Base-by-base conservation (phyloP, 2,329 filamentous ascomycete genomes). In the Aaosphaeria pasadenensis region DNA sequence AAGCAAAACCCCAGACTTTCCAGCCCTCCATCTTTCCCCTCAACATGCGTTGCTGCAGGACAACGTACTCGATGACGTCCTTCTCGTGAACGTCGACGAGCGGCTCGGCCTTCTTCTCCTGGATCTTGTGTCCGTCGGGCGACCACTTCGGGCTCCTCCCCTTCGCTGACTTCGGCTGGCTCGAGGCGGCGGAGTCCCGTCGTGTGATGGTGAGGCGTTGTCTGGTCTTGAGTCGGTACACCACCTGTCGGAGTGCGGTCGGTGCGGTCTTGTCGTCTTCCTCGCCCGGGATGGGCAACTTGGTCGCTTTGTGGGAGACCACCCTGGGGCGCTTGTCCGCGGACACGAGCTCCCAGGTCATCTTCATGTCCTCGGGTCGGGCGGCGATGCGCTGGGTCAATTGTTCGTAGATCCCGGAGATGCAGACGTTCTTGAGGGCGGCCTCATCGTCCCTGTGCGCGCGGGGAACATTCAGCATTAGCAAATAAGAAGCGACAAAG, bases 1-100 rank as follows among this genome's bases (percentile, higher is more conserved):
- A 66, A 30, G 81, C 71, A 17, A 82, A 86, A 11, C 86, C 86
- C 79, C 85, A 86, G 44, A 88, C 67, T 62, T 74, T 76, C 86
- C 86, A 89, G 2, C 76, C 72, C 30, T 66, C 70, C 47, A 75
- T 65, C 60, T 73, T 63, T 32, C 74, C 75, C 2, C 58, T 51
- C 41, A 73, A 80, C 17, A 78, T 80, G 46, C 61, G 67, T 42
- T 69, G 71, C 60, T 83, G 81, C 41, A 89, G 55, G 36, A 87
- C 84, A 4, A 89, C 54, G 59, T 88, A 82, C 73, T 90, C 87
- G 1, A 77, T 65, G 56, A 85, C 75, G 43, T 80, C 71, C 58
- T 79, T 77, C 39, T 40, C 39, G 30, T 6, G 7, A 30, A 38
- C 5, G 24, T 42, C 45, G 17, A 44, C 30, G 35, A 5, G 7